Evolutionary conservation across 2,329 filamentous ascomycete species (phyloP), one percentile per base, ranked within the genome.

Genomic region (Ramularia collo-cygni): DNA sequence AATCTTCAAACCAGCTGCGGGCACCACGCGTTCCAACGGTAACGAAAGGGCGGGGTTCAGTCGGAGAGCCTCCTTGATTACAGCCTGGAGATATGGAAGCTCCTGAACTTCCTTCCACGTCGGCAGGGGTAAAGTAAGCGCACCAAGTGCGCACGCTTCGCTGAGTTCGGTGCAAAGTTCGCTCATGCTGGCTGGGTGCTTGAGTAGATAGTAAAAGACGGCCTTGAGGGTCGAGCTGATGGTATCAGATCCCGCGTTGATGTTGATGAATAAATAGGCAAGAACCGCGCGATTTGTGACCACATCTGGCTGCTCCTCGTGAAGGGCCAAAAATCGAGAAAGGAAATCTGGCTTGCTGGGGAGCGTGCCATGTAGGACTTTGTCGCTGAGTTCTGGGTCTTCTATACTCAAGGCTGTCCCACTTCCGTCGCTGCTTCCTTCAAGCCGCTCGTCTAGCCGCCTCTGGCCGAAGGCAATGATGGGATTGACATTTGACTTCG

Each of bases 291-390:
- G 38, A 28, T 57, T 46, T 2, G 54, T 52, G 19, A 56, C 48
- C 10, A 51, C 34, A 8, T 54, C 48, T 9, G 52, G 51, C 19
- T 54, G 47, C 30, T 55, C 48, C 33, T 55, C 45, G 32, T 54
- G 47, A 14, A 53, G 37, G 8, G 43, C 45, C 21, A 56, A 41
- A 37, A 56, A 58, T 14, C 53, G 48, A 3, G 54, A 56, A 6
- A 57, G 37, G 38, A 58, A 58, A 43, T 58, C 53, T 7, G 49
- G 49, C 30, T 55, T 54, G 50, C 42, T 51, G 21, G 44, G 49
- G n/a, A 47, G 21, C n/a, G 43, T 48, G 18, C 46, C 49, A 17
- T 53, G 43, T 8, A 53, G 30, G 9, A 54, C 51, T 30, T 54
- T 54, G 14, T 39, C 45, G 7, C 30, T 32, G 7, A 55, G 35